Percentiles rank a stretch among this genome's conserved stretches.
Evolutionary conservation across 2,329 filamentous ascomycete species (phyloP).

Genomic region (Colletotrichum sp.): DNA sequence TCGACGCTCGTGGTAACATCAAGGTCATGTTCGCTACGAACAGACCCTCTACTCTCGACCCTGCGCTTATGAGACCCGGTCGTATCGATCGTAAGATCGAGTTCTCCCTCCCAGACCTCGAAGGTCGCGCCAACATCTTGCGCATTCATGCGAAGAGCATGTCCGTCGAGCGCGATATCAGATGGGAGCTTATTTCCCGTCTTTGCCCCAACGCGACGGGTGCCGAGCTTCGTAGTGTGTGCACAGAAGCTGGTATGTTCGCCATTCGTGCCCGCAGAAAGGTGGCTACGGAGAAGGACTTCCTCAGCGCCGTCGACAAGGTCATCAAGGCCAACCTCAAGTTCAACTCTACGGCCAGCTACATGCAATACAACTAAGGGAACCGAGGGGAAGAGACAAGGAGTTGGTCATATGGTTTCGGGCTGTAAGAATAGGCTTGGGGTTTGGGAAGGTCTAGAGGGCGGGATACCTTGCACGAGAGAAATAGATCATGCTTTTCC

Average conservation of each 20-base stretch:
- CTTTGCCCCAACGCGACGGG: slow-evolving; percentile 97
- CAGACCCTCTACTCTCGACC: slow-evolving; percentile 91
- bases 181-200: slow-evolving; percentile 97
- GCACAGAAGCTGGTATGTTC: slow-evolving; percentile 98
- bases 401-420: slow-evolving; percentile 16
- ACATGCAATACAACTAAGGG: slow-evolving; percentile 96
- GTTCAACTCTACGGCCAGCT: slow-evolving; percentile 98
- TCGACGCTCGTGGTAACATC: slow-evolving; percentile 96
- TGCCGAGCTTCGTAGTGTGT: slow-evolving; percentile 93
- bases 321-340: slow-evolving; percentile 99
- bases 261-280: slow-evolving; percentile 93
- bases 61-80: slow-evolving; percentile 95
- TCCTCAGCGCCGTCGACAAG: slow-evolving; percentile 97
- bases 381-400: background rate
- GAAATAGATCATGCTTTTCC: slow-evolving; percentile 20
- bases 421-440: slow-evolving; percentile 27
- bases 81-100: slow-evolving; percentile 99
- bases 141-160: slow-evolving; percentile 99
- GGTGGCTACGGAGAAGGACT: slow-evolving; percentile 99
- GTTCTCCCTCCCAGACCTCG: slow-evolving; percentile 95
- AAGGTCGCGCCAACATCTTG: slow-evolving; percentile 95
- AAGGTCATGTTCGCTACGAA: slow-evolving; percentile 99
- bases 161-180: slow-evolving; percentile 97
- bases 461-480: slow-evolving; percentile 15
- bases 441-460: slow-evolving; percentile 17